Evolutionary conservation across 2,329 filamentous ascomycete species (phyloP).

Genomic region (Aureobasidium sp.): DNA sequence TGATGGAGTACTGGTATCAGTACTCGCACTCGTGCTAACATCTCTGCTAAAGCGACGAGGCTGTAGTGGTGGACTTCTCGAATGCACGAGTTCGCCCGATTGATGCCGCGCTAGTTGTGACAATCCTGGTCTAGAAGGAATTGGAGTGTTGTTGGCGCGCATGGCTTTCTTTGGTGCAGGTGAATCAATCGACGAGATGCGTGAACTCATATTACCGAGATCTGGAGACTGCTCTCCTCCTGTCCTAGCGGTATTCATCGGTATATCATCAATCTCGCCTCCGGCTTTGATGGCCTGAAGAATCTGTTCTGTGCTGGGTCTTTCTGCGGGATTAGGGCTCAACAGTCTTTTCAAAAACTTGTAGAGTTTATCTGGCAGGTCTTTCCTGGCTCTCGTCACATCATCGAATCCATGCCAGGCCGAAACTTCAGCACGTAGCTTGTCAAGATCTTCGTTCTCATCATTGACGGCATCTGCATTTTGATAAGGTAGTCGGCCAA

Average conservation of each 20-base stretch:
- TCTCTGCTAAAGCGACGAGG: neutral
- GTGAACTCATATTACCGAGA: conserved; percentile 20
- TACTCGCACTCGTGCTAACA: neutral
- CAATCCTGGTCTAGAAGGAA: conserved; percentile 13
- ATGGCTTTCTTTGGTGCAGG: conserved; percentile 17
- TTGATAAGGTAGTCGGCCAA: conserved; percentile 62
- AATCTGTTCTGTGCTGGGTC: conserved; percentile 82
- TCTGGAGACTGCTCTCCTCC: conserved; percentile 26
- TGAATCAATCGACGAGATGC: conserved; percentile 37
- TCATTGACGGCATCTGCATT: conserved; percentile 38
- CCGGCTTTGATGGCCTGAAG: conserved; percentile 67
- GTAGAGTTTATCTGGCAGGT: conserved; percentile 81
- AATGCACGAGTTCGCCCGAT: neutral
- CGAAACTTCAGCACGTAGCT: conserved; percentile 72
- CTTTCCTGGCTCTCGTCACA: conserved; percentile 62
- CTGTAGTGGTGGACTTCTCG: neutral
- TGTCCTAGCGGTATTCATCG: conserved; percentile 16
- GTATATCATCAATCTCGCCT: conserved; percentile 33
- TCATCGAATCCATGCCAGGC: conserved; percentile 69
- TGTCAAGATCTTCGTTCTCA: conserved; percentile 80
- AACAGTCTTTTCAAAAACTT: conserved; percentile 73
- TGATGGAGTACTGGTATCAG: neutral
- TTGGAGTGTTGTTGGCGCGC: conserved; percentile 18
- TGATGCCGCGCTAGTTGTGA: conserved; percentile 6
- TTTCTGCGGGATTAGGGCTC: conserved; percentile 62